Base-by-base conservation (phyloP, 441 rosid genomes). In the Corymbia calophylla region DNA sequence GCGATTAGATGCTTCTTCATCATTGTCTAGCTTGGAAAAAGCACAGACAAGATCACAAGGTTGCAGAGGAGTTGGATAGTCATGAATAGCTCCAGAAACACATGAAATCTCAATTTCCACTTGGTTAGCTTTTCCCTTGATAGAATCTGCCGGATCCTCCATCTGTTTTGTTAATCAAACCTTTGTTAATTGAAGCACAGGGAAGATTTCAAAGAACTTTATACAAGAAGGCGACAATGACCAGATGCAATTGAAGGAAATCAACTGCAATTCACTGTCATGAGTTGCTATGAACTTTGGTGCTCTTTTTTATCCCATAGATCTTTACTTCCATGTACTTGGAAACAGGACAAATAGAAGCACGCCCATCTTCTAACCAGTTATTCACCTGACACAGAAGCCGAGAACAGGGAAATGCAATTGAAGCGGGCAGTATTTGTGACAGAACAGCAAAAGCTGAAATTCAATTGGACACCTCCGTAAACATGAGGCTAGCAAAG, bases 101-200 rank as follows among this genome's bases (percentile, higher is more conserved):
- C 87, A 39, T 27, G 92, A 86, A 92, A 96, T 92, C 91, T 93
- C 96, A 29, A 92, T 91, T 58, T 91, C 91, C 47, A 88, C 88
- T 18, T 88, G 92, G 51, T 91, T 86, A n/a, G 92, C 89, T 10
- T 91, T 91, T 87, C 91, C 89, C 92, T 90, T 88, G 92, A 93
- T 93, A 88, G 92, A 85, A 56, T 90, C 91, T 87, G 93, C 94
- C 35, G 93, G 95, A 84, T 89, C 31, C 62, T 94, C 97, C 98
- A 96, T 96, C 93, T 94, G 87, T 88, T 88, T 14, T 35, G 60
- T 29, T 35, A 35, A 86, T 54, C 68, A 27, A 86, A 56, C 60
- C 88, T 56, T 27, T 51, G 25, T 56, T 56, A 32, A 12, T 54
- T 55, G 49, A 54, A 55, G 88, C 88, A 54, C 47, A 8, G 88